Base-by-base conservation (phyloP, 2,329 filamentous ascomycete genomes). In the Cordyceps cateniannulata region DNA sequence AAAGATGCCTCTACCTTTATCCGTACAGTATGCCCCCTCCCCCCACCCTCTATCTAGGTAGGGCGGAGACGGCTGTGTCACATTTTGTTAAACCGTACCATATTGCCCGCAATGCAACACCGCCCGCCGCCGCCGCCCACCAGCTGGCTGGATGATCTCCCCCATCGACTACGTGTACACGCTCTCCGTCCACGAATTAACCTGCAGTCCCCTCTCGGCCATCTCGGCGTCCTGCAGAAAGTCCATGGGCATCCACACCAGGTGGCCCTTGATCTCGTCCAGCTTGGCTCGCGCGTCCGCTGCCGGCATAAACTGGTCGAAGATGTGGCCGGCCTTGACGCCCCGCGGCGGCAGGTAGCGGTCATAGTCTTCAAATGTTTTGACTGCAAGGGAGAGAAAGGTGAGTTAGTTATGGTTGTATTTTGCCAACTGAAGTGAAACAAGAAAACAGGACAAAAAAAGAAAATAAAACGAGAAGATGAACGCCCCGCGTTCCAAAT, bases 191-290 rank as follows among this genome's bases (percentile, higher is more conserved):
- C 85, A 88, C 50, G 84, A 76, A 72, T 98, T 98, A 45, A 98
- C 85, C 74, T 92, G 87, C 73, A 98, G 69, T 0, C 93, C 93
- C 68, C 83, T 85, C 77, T 97, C 93, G 0, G 93, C 93, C 92
- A 98, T 96, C 67, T 90, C 82, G 0, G 87, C 91, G 65, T 96
- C 86, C 68, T 84, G 81, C 70, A 98, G 74, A 71, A 96, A 98
- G 50, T 92, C 85, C 68, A 98, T 73, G n/a, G 92, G 92, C 87
- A 96, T 93, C 90, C 91, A 96, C 7, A 98, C 93, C 45, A 98
- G 73, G 77, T 98, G 93, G 0, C 93, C 93, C 75, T 86, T 87
- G 66, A 98, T 85, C 69, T 88, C 81, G 67, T 91, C 86, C 54
- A 98, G 77, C 72, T 93, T 91, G 65, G 81, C 73, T 18, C 90